A percentile compares a stretch with the other conserved stretches of the same genome.
These are phyloP conservation scores for Amphibolis antarctica DNA, from an alignment of 106 monocot species.

Conservation along the genomic window DNA sequence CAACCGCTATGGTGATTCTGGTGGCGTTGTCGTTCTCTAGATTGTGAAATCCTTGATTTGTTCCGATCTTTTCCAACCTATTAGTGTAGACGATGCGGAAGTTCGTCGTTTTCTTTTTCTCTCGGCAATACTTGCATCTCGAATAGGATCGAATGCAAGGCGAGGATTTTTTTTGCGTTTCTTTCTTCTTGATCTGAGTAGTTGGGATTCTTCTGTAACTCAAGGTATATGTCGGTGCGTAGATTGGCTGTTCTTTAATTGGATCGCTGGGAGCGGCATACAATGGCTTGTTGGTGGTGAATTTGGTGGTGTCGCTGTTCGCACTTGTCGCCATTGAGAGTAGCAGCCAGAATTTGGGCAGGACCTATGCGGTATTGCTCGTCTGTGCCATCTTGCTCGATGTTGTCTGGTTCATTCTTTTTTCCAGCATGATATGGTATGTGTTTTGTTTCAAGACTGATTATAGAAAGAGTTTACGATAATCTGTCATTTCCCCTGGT, in stretches of 20 bases:
- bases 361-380: constrained; percentile 82
- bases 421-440: constrained; percentile 60
- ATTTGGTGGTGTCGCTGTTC: constrained; percentile 68
- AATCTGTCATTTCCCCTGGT: too few relatives aligned
- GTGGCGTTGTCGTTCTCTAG: too few relatives aligned
- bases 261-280: constrained; percentile 76
- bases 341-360: constrained; percentile 66
- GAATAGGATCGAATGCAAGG: too few relatives aligned
- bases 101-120: too few relatives aligned
- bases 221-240: neutral
- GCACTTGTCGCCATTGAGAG: constrained; percentile 82
- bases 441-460: neutral
- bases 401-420: constrained; percentile 67
- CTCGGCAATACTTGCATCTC: too few relatives aligned
- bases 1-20: too few relatives aligned
- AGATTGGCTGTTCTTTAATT: constrained; percentile 80
- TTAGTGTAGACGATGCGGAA: too few relatives aligned
- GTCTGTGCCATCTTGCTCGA: constrained; percentile 61
- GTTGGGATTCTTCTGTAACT: neutral
- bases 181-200: too few relatives aligned
- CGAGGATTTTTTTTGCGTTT: too few relatives aligned
- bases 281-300: constrained; percentile 67
- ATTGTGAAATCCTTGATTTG: neutral
- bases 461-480: constrained; percentile 25
- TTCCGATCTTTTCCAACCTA: neutral